Base-by-base conservation (phyloP, 306 rosid species). In the Bauhinia variegata region DNA sequence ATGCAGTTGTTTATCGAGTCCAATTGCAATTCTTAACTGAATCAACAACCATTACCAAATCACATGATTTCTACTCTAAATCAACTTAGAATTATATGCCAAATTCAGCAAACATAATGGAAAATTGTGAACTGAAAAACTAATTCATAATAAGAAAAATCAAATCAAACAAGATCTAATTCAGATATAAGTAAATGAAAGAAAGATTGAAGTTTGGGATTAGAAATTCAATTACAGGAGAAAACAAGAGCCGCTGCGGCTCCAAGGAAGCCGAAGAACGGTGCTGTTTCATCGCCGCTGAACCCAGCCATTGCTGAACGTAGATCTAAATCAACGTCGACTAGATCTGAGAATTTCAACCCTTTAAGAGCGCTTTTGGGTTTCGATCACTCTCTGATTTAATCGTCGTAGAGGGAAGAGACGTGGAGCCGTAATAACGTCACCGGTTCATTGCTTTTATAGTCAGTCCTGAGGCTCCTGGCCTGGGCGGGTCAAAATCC, bases 241-340 rank as follows among this genome's bases (percentile, higher is more conserved):
- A 89, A 89, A 38, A 89, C 87, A 42, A 89, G 92, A 5, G 96
- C 96, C n/a, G 92, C 89, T 7, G 96, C 96, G 65, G 96, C 96
- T 28, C 96, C 96, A 19, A 88, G 92, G 82, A 88, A 89, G 82
- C 96, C 96, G 60, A 89, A 89, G 70, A 89, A 89, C 41, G 96
- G 96, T 19, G 96, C 96, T 63, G 96, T 89, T 68, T 89, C 96
- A 84, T 89, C 96, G 85, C 96, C 96, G 79, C 92, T 80, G 78
- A 89, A 89, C 7, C 77, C 50, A 75, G 88, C 69, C 96, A 89
- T 89, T 49, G 16, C 38, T 16, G 33, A 42, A 14, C 7, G 54
- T 19, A 71, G 85, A 83, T 70, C 80, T 55, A 64, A 42, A 60
- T 62, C 73, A 63, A 72, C 38, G 80, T 51, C 48, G 75, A 10